These are phyloP conservation scores for Botrytis pseudocinerea DNA, from an alignment of 2,329 filamentous ascomycete species.

Conservation along the genomic window DNA sequence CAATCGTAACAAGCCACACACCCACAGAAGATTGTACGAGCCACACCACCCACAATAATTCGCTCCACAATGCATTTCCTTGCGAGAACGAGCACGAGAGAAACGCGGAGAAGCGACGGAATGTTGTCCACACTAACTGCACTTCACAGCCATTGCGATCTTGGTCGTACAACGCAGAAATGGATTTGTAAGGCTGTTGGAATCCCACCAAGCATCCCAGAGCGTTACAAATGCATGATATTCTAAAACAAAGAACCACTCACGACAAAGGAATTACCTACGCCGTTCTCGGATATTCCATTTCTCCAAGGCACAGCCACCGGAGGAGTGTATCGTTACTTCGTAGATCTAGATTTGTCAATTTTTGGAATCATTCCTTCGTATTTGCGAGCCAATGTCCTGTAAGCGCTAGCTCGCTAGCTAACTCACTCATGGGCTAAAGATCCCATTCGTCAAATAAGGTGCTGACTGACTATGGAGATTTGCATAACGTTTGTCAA, in stretches of 20 bases:
- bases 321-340: neutral
- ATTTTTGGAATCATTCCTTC: neutral
- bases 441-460: constrained; percentile 6
- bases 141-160: neutral
- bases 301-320: constrained; percentile 4
- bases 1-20: no score
- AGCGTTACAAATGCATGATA: neutral
- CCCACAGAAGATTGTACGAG: neutral
- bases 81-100: neutral
- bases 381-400: neutral
- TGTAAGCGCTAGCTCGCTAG: neutral
- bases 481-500: neutral
- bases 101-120: neutral
- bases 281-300: constrained; percentile 11
- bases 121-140: neutral
- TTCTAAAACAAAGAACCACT: constrained; percentile 8
- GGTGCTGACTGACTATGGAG: constrained; percentile 3
- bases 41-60: neutral
- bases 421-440: neutral
- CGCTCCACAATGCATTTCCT: neutral
- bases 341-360: neutral
- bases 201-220: neutral
- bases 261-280: neutral
- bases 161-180: neutral
- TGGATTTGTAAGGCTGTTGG: neutral